These are phyloP conservation scores for Beauveria brongniartii DNA, from an alignment of 2,329 filamentous ascomycete genomes.

Conservation along the genomic window DNA sequence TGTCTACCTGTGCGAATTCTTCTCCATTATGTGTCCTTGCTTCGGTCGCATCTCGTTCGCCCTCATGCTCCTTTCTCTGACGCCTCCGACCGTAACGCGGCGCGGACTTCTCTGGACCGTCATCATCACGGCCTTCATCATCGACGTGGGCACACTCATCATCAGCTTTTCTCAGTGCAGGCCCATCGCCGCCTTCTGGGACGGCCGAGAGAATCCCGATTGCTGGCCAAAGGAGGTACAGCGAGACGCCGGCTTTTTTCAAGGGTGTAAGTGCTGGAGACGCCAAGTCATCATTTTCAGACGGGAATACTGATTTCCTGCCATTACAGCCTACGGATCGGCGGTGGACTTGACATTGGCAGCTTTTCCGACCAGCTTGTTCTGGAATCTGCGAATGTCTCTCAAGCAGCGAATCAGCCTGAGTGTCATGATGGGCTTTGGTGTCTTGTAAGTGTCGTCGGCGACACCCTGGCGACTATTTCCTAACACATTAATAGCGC, in stretches of 20 bases:
- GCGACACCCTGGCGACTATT: too few species aligned
- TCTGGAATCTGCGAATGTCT: background rate
- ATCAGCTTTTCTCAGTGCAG: background rate
- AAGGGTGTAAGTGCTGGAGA: background rate
- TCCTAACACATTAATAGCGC: background rate
- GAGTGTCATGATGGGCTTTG: background rate
- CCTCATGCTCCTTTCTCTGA: background rate
- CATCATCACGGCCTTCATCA: background rate
- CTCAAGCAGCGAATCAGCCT: background rate
- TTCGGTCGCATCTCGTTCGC: slow-evolving; percentile 1
- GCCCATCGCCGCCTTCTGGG: background rate
- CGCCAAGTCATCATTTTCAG: background rate
- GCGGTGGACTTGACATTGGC: background rate
- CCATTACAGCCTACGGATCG: background rate
- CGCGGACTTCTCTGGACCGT: background rate
- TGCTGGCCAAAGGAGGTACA: background rate
- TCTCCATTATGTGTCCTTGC: slow-evolving; percentile 3
- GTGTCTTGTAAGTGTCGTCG: background rate
- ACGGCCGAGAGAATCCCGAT: background rate
- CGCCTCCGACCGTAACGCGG: background rate
- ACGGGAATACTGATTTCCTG: background rate
- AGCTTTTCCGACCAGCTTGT: background rate
- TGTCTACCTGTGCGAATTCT: slow-evolving; percentile 2
- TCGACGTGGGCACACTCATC: background rate
- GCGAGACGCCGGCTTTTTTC: background rate